Percentiles rank a stretch among this genome's conserved stretches.
These are phyloP conservation scores for Metarhizium album DNA, from an alignment of 2,329 filamentous ascomycete genomes.

Conservation along the genomic window DNA sequence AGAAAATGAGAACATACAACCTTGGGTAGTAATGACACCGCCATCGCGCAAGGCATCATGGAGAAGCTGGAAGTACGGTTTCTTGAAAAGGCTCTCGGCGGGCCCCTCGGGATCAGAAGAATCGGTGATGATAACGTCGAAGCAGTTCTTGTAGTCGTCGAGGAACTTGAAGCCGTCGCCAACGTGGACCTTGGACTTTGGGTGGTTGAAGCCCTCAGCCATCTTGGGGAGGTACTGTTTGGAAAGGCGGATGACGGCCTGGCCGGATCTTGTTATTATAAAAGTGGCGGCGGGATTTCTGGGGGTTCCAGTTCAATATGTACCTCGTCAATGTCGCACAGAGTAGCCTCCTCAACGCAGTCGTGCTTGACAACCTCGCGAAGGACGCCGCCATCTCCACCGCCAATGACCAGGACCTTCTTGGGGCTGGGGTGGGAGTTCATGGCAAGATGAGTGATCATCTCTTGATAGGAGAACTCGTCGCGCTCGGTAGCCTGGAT, in stretches of 20 bases:
- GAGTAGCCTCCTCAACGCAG: conserved; percentile 85
- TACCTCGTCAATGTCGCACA: conserved; percentile 97
- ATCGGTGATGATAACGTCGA: conserved; percentile 99
- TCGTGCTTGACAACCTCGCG: conserved; percentile 99
- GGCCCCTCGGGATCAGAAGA: conserved; percentile 95
- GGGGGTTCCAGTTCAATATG: conserved; percentile 22
- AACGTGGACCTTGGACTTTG: conserved; percentile 80
- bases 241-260: conserved; percentile 93
- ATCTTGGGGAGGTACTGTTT: conserved; percentile 96
- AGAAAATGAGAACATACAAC: conserved; percentile 84
- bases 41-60: conserved; percentile 82
- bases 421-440: conserved; percentile 97
- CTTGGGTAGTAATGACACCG: conserved; percentile 99
- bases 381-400: conserved; percentile 93
- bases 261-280: conserved; percentile 2
- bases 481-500: conserved; percentile 98
- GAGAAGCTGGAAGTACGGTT: conserved; percentile 95
- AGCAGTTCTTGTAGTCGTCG: conserved; percentile 89
- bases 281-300: conserved; percentile 23
- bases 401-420: conserved; percentile 96
- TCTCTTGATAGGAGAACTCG: conserved; percentile 99
- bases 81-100: conserved; percentile 93
- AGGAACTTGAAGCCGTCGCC: conserved; percentile 99
- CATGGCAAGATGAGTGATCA: conserved; percentile 98
- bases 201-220: conserved; percentile 86